These are phyloP conservation scores for Barnettozyma sp. DNA, from an alignment of 805 yeast species.

Conservation along the genomic window DNA sequence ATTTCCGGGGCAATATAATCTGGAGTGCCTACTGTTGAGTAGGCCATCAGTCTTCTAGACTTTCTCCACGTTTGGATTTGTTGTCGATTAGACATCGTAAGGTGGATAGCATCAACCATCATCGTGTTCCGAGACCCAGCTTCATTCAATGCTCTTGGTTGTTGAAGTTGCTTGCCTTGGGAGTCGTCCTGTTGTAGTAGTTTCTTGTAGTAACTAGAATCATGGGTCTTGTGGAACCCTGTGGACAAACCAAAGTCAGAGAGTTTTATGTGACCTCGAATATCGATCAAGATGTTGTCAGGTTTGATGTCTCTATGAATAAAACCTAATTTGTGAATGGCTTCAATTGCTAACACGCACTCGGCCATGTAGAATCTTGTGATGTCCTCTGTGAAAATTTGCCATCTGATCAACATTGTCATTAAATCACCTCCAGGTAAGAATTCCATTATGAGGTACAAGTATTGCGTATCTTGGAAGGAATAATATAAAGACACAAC, in stretches of 20 bases:
- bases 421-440: conserved; percentile 99
- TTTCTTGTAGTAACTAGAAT: conserved; percentile 86
- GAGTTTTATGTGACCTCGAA: conserved; percentile 80
- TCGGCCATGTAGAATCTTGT: conserved; percentile 94
- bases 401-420: conserved; percentile 88
- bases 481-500: conserved; percentile 89
- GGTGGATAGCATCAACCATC: conserved; percentile 89
- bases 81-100: conserved; percentile 94
- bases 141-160: conserved; percentile 29
- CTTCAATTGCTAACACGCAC: conserved; percentile 93
- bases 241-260: conserved; percentile 98
- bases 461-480: conserved; percentile 86
- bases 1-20: conserved; percentile 99
- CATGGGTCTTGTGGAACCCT: conserved; percentile 86
- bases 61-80: conserved; percentile 68
- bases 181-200: conserved; percentile 53
- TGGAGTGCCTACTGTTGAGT: conserved; percentile 97
- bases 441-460: conserved; percentile 96
- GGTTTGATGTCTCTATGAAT: conserved; percentile 98
- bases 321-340: conserved; percentile 90
- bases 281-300: conserved; percentile 86
- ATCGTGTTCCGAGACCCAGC: conserved; percentile 58
- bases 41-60: conserved; percentile 77
- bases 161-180: conserved; percentile 36
- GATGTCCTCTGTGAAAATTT: conserved; percentile 87